These are phyloP conservation scores for Elsinoe ampelina DNA, from an alignment of 2,329 filamentous ascomycete genomes.

Conservation along the genomic window DNA sequence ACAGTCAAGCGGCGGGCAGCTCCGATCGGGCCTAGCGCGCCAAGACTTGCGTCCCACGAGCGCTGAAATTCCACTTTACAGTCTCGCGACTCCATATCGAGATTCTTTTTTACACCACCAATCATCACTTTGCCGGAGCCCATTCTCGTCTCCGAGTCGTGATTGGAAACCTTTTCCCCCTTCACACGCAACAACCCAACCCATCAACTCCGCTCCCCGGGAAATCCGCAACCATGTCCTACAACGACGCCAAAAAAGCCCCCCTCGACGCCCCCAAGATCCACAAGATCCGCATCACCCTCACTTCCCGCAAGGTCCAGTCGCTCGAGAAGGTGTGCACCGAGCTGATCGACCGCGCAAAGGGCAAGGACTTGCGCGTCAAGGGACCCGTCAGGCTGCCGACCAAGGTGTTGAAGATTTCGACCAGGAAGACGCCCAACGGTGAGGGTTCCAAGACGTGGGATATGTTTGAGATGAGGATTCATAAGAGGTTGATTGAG, in stretches of 20 bases:
- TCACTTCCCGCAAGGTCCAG: slow-evolving; percentile 88
- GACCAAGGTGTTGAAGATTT: slow-evolving; percentile 94
- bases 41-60: background rate
- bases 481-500: slow-evolving; percentile 96
- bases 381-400: slow-evolving; percentile 97
- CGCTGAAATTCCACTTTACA: background rate
- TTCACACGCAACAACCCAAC: slow-evolving; percentile 8
- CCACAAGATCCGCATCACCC: slow-evolving; percentile 97
- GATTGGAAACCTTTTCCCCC: slow-evolving; percentile 30
- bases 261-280: slow-evolving; percentile 83
- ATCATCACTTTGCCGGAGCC: slow-evolving; percentile 46
- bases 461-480: slow-evolving; percentile 98
- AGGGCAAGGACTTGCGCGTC: slow-evolving; percentile 95
- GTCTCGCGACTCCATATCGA: background rate
- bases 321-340: slow-evolving; percentile 96
- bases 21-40: background rate
- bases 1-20: background rate
- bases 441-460: slow-evolving; percentile 99
- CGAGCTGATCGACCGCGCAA: slow-evolving; percentile 97
- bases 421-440: slow-evolving; percentile 97
- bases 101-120: slow-evolving; percentile 23
- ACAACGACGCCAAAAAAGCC: slow-evolving; percentile 87
- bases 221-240: slow-evolving; percentile 61
- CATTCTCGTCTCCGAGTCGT: slow-evolving; percentile 35
- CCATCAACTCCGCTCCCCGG: slow-evolving; percentile 20